A percentile compares a stretch with the other conserved stretches of the same genome.
Conservation (phyloP, 192 early-diverging fungal genomes). For the Pilaira anomala region DNA sequence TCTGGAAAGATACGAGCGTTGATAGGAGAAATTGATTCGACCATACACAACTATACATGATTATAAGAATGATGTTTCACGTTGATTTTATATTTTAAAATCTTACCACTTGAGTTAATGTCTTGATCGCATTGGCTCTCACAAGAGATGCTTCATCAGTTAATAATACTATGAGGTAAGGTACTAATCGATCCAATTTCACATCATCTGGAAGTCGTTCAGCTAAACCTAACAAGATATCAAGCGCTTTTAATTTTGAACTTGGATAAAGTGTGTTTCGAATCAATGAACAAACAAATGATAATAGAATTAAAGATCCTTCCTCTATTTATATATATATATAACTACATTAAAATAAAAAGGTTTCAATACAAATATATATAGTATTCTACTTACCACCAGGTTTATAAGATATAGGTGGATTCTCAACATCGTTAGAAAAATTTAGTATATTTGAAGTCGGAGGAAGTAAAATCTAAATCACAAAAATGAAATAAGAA, state of each 20-base stretch:
- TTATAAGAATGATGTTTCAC: background rate
- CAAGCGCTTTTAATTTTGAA: slow-evolving; percentile 68
- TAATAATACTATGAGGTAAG: slow-evolving; percentile 67
- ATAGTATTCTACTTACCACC: slow-evolving; percentile 15
- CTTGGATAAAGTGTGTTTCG: slow-evolving; percentile 69
- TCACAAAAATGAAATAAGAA: background rate
- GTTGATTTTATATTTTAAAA: background rate
- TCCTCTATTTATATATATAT: slow-evolving; percentile 41
- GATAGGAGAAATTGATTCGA: slow-evolving; percentile 72
- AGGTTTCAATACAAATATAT: too few species aligned
- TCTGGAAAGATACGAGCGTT: slow-evolving; percentile 90
- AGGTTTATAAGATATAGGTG: slow-evolving; percentile 2
- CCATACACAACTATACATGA: slow-evolving; percentile 67
- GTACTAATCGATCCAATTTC: slow-evolving; percentile 73
- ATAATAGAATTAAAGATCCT: slow-evolving; percentile 66
- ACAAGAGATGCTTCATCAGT: slow-evolving; percentile 63
- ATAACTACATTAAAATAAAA: too few species aligned
- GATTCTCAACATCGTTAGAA: background rate
- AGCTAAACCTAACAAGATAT: slow-evolving; percentile 67
- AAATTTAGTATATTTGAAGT: slow-evolving; percentile 35
- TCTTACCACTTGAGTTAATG: slow-evolving; percentile 68
- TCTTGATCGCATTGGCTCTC: slow-evolving; percentile 58
- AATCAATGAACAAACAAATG: slow-evolving; percentile 64
- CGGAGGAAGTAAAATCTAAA: slow-evolving; percentile 19
- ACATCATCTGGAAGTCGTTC: slow-evolving; percentile 67